These are phyloP conservation scores for Candida smagusa DNA, from an alignment of 1,139 yeast species.

Conservation along the genomic window DNA sequence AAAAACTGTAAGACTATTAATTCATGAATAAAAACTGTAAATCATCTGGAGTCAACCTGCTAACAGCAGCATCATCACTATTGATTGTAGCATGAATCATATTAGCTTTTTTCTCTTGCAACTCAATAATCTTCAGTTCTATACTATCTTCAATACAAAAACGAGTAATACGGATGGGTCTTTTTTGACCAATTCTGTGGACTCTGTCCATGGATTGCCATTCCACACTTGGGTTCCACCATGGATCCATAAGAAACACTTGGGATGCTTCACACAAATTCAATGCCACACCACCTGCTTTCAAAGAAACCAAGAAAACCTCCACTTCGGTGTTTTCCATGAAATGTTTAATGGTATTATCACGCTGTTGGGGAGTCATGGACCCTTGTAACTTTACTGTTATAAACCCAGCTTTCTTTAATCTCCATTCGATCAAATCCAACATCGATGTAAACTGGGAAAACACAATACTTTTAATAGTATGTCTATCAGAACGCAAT, in stretches of 20 bases:
- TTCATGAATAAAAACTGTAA: slow-evolving; percentile 88
- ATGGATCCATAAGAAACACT: slow-evolving; percentile 91
- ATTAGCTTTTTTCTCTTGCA: slow-evolving; percentile 95
- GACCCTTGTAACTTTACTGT: slow-evolving; percentile 94
- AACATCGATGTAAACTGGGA: slow-evolving; percentile 97
- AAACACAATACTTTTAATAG: slow-evolving; percentile 92
- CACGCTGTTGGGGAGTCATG: slow-evolving; percentile 95
- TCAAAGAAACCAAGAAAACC: slow-evolving; percentile 87
- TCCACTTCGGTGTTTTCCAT: slow-evolving; percentile 92
- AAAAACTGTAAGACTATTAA: slow-evolving; percentile 19
- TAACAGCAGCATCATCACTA: slow-evolving; percentile 87
- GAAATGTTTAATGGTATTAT: slow-evolving; percentile 82
- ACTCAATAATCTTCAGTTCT: slow-evolving; percentile 90
- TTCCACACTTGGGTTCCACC: slow-evolving; percentile 99
- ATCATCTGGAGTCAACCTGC: slow-evolving; percentile 84
- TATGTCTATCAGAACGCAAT: slow-evolving; percentile 78
- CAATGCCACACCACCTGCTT: slow-evolving; percentile 98
- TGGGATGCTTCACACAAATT: slow-evolving; percentile 96
- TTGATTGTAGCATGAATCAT: slow-evolving; percentile 97
- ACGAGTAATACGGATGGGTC: slow-evolving; percentile 92
- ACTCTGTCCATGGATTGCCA: slow-evolving; percentile 99
- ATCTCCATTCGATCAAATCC: slow-evolving; percentile 92
- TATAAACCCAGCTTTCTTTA: slow-evolving; percentile 88
- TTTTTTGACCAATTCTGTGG: slow-evolving; percentile 91
- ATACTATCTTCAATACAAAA: slow-evolving; percentile 95